Percentiles rank a stretch among this genome's conserved stretches.
Evolutionary conservation across 116 monocot species (phyloP).

Genomic region (Cymodocea nodosa): DNA sequence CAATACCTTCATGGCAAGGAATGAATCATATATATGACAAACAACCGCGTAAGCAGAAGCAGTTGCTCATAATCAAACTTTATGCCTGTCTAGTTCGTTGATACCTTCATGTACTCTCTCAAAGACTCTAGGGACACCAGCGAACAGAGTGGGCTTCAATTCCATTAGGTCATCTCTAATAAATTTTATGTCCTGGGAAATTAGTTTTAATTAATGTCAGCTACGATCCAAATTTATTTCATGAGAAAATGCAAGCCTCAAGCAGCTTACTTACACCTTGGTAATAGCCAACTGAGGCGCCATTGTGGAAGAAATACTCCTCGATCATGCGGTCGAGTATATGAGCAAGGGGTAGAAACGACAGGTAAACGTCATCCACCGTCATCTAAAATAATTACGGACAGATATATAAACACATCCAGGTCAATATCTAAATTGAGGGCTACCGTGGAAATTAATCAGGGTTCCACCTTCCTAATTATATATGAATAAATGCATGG

Average conservation of each 20-base stretch:
- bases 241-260: not conserved
- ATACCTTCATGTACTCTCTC: constrained; percentile 79
- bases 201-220: not conserved
- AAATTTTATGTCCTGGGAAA: constrained; percentile 55
- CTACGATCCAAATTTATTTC: not conserved
- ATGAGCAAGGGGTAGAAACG: constrained; percentile 91
- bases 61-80: too few species aligned
- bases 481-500: too few species aligned
- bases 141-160: constrained; percentile 76
- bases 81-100: not conserved
- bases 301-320: constrained; percentile 80
- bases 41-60: not conserved
- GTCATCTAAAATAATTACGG: constrained; percentile 45
- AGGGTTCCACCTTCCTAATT: too few species aligned
- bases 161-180: constrained; percentile 83
- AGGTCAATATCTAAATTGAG: too few species aligned
- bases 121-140: constrained; percentile 88
- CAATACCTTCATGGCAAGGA: constrained; percentile 34
- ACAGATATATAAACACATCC: too few species aligned
- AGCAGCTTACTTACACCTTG: constrained; percentile 68
- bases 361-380: constrained; percentile 72
- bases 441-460: too few species aligned
- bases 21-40: not conserved
- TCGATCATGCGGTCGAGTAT: constrained; percentile 88
- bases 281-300: constrained; percentile 85